Conservation (phyloP, 164 flowering plant species). For the Stephania cephalantha region DNA sequence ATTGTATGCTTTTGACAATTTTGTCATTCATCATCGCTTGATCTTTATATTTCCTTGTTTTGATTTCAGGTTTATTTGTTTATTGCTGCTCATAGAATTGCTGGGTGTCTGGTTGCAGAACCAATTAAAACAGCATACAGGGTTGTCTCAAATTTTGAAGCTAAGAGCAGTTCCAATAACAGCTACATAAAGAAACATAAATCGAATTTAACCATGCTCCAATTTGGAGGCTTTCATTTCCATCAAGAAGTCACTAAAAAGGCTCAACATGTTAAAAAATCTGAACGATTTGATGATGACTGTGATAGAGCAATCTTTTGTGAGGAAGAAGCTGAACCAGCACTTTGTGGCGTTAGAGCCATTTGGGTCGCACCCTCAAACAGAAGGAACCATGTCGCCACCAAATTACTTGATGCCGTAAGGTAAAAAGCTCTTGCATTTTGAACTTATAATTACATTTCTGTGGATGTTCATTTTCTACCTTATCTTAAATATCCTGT, state of each 20-base stretch:
- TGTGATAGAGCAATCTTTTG: constrained; percentile 41
- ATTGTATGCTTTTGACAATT: not conserved
- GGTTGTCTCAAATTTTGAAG: constrained; percentile 31
- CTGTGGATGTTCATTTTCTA: too few species aligned
- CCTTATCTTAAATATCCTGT: too few species aligned
- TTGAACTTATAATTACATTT: not conserved
- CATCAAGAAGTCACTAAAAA: constrained; percentile 41
- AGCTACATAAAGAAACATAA: constrained; percentile 16
- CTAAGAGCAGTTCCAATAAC: constrained; percentile 16
- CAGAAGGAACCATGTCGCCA: constrained; percentile 69
- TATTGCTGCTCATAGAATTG: constrained; percentile 54
- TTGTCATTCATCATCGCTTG: not conserved
- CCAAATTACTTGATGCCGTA: constrained; percentile 57
- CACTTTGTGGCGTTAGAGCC: constrained; percentile 71
- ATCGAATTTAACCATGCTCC: constrained; percentile 32
- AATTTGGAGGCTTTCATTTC: constrained; percentile 52
- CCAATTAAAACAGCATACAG: constrained; percentile 55
- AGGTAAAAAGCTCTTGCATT: constrained; percentile 30
- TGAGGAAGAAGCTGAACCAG: constrained; percentile 51
- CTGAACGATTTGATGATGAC: constrained; percentile 12
- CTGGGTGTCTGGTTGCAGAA: constrained; percentile 73
- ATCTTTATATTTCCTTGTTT: not conserved
- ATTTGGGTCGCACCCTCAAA: constrained; percentile 68
- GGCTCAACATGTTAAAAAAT: constrained; percentile 10
- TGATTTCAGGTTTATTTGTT: constrained; percentile 60